phyloP scores from a whole-genome alignment of 1,139 yeast species.

The Candida labiduridarum region DNA sequence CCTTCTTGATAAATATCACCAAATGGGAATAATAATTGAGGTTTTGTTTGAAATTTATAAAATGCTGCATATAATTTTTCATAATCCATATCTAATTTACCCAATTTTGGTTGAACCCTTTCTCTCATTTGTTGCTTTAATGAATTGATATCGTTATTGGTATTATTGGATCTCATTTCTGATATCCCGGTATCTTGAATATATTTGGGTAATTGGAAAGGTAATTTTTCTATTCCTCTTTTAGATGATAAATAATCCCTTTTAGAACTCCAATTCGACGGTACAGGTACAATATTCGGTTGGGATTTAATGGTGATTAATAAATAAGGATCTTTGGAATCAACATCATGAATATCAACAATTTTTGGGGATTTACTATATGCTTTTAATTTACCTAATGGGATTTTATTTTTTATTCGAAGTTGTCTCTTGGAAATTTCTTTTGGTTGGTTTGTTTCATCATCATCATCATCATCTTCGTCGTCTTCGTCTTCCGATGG shows the following conservation, averaged over 20 bases:
- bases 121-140: constrained; percentile 79
- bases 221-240: constrained; percentile 69
- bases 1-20: constrained; percentile 88
- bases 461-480: not conserved
- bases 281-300: constrained; percentile 75
- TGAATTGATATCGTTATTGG: constrained; percentile 41
- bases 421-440: constrained; percentile 39
- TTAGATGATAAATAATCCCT: constrained; percentile 76
- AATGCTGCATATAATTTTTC: constrained; percentile 84
- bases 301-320: constrained; percentile 65
- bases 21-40: constrained; percentile 59
- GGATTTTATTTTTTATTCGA: constrained; percentile 55
- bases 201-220: constrained; percentile 77
- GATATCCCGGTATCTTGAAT: constrained; percentile 85
- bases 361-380: constrained; percentile 63
- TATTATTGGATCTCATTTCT: constrained; percentile 65
- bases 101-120: constrained; percentile 88
- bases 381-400: constrained; percentile 70
- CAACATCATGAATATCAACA: constrained; percentile 87
- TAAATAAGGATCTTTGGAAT: constrained; percentile 77
- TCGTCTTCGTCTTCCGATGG: not conserved
- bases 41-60: constrained; percentile 77
- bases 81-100: constrained; percentile 84
- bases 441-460: constrained; percentile 5
- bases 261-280: constrained; percentile 82